Conservation (phyloP, 495 filamentous ascomycete species). For the Eremomyces bilateralis region DNA sequence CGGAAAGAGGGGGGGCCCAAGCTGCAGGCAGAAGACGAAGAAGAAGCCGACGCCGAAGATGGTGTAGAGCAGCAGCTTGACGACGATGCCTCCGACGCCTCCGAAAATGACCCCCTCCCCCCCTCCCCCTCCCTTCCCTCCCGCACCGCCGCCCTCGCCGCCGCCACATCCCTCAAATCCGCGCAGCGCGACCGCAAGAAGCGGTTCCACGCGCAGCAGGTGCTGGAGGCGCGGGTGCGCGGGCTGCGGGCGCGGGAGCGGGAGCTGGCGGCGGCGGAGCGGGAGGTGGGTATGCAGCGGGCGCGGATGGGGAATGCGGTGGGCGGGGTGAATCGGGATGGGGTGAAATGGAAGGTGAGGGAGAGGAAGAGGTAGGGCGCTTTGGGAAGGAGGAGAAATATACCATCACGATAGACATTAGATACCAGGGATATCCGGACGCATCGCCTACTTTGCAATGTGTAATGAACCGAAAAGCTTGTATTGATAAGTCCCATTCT, state of each 20-base stretch:
- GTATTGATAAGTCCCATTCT: too few relatives aligned
- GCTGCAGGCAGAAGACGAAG: constrained; percentile 18
- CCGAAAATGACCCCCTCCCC: constrained; percentile 1
- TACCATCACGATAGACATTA: too few relatives aligned
- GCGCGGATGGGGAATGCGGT: constrained; percentile 64
- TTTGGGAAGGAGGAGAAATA: too few relatives aligned
- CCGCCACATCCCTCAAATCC: constrained; percentile 22
- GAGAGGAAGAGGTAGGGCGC: constrained; percentile 70
- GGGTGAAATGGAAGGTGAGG: constrained; percentile 61
- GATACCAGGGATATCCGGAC: too few relatives aligned
- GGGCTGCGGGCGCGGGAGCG: constrained; percentile 45
- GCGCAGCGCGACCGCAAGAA: constrained; percentile 24
- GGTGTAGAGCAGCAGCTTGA: constrained; percentile 15
- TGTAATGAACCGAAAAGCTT: too few relatives aligned
- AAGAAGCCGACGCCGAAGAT: constrained; percentile 16
- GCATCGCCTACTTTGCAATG: too few relatives aligned
- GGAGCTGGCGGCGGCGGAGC: constrained; percentile 49
- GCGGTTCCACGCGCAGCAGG: constrained; percentile 27
- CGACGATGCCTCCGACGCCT: constrained; percentile 19
- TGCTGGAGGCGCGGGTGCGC: constrained; percentile 32
- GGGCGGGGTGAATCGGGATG: constrained; percentile 58
- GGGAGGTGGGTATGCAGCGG: constrained; percentile 53
- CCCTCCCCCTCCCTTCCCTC: too few relatives aligned
- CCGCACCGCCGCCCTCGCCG: constrained; percentile 12
- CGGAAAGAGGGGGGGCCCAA: constrained; percentile 23